Evolutionary conservation across 768 basidiomycete genomes (phyloP), one percentile per base, ranked within the genome.

Genomic region (Lepiota brunneoincarnata): DNA sequence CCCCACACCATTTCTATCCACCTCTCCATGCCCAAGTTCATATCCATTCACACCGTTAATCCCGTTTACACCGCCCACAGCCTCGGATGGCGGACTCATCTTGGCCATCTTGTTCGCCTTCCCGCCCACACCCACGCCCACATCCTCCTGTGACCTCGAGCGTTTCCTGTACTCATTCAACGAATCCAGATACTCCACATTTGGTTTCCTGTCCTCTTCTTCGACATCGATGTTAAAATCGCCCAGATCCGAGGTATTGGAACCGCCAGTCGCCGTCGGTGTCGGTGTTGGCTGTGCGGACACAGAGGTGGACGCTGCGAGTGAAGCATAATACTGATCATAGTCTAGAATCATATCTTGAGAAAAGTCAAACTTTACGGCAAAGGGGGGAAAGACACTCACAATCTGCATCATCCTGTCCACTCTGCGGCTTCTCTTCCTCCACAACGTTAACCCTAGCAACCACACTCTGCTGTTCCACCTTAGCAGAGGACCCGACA

Each of bases 261-360:
- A 78, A 40, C 74, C 69, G 44, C 70, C 67, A 44, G 71, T 69
- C 6, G 74, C 72, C 46, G 76, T 79, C 6, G 77, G 75, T 1
- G 83, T 79, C 0, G 87, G 87, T 5, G 89, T 89, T 2, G 80
- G 78, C 54, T 78, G 77, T 1, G 79, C 69, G 9, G 88, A 83
- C 12, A 75, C 74, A 0, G 85, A 66, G 1, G 73, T 69, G 7
- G 76, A 86, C 1, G 84, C 86, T 9, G 83, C 86, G 38, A 92
- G 71, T 11, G 84, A 85, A 20, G 91, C 89, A 58, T 92, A 92
- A 59, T 92, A 92, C 54, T 86, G 86, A 55, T 91, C 90, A 61
- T 84, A 91, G 63, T 87, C 89, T 91, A 58, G 14, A 20, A 4
- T 36, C 47, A 38, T 5, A 58, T 34, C 18, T 37, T 35, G 28